Base-by-base conservation (phyloP, 495 filamentous ascomycete genomes). In the Trichoderma orchidacearum region DNA sequence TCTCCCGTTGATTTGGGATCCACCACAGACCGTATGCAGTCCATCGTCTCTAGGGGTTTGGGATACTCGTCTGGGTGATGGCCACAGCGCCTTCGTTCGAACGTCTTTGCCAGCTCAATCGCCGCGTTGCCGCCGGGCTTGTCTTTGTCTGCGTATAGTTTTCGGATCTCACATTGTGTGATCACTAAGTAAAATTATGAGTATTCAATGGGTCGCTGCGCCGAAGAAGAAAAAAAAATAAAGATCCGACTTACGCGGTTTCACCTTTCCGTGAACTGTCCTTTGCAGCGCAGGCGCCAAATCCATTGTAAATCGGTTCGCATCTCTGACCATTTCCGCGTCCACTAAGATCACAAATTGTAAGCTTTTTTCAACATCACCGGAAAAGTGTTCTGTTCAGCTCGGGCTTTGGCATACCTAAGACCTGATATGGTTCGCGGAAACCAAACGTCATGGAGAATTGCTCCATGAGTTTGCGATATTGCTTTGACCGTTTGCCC, bases 381-480 rank as follows among this genome's bases (percentile, higher is more conserved):
- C n/a, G n/a, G n/a, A n/a, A n/a, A n/a, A n/a, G n/a, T n/a, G n/a
- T n/a, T n/a, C n/a, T n/a, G n/a, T n/a, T n/a, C 13, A 11, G 13
- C 18, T 11, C 13, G 17, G 15, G 21, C 7, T 9, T 45, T 34
- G 36, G 61, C 74, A 52, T 73, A 87, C 84, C 70, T 32, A 97
- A 79, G 17, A 97, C 85, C 74, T 97, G 92, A 66, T 96, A 97
- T 5, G 92, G 89, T 66, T 90, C 87, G 56, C 91, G 87, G 68
- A 95, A 96, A 23, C 85, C 84, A 61, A 91, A 94, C 51, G 77
- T 80, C 59, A 89, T 74, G 63, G 81, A 80, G 81, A 90, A 97
- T 64, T 90, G 83, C 62, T 87, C 82, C 90, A 99, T 96, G 57
- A 96, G 80, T 82, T 95, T 95, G 65, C 89, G 85, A 71, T 97